Evolutionary conservation across 2,329 filamentous ascomycete genomes (phyloP).

Genomic region (Aspergillus fijiensis): DNA sequence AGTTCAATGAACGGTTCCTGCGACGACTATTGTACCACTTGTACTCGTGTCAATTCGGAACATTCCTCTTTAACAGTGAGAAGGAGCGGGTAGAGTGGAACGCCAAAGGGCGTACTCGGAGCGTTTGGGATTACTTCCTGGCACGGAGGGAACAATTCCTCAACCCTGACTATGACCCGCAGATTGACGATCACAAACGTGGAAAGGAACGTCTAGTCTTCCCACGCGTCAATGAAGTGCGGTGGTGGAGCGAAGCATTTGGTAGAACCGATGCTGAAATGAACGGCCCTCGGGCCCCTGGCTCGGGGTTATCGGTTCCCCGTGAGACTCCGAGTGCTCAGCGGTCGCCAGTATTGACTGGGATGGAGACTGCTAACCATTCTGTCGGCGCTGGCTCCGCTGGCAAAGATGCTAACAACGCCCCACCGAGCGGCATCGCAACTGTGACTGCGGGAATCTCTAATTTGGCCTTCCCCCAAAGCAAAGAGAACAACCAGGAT

Average conservation of each 20-base stretch:
- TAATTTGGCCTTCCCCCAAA: slow-evolving; percentile 42
- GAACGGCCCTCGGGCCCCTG: slow-evolving; percentile 66
- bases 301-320: slow-evolving; percentile 45
- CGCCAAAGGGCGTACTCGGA: slow-evolving; percentile 70
- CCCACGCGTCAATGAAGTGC: slow-evolving; percentile 71
- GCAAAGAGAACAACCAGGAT: slow-evolving; percentile 28
- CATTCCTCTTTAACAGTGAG: slow-evolving; percentile 93
- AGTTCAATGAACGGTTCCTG: slow-evolving; percentile 94
- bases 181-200: slow-evolving; percentile 73
- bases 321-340: slow-evolving; percentile 25
- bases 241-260: slow-evolving; percentile 92
- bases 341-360: slow-evolving; percentile 56
- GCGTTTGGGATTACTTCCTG: slow-evolving; percentile 95
- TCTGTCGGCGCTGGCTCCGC: slow-evolving; percentile 48
- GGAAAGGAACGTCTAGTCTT: slow-evolving; percentile 83
- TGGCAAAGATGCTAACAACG: slow-evolving; percentile 29
- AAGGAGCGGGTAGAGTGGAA: slow-evolving; percentile 74
- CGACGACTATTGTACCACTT: slow-evolving; percentile 87
- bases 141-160: slow-evolving; percentile 75
- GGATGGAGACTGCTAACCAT: slow-evolving; percentile 59
- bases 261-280: slow-evolving; percentile 86
- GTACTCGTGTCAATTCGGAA: slow-evolving; percentile 95
- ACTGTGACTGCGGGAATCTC: slow-evolving; percentile 48
- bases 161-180: slow-evolving; percentile 74
- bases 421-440: slow-evolving; percentile 38